Evolutionary conservation across 257 asterid species (phyloP).

Genomic region (Voacanga thouarsii): DNA sequence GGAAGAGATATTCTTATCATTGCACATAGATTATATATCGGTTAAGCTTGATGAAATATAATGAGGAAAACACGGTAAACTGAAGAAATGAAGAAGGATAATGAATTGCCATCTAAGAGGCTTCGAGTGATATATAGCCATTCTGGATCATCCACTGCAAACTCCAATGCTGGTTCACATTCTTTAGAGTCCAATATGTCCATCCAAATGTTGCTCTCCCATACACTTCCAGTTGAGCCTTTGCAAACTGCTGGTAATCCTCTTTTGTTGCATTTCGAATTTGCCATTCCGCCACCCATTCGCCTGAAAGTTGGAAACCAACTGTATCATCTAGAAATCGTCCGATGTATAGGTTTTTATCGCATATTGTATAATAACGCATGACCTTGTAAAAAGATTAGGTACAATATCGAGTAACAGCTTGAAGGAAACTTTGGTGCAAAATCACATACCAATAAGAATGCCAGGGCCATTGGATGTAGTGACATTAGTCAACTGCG

Average conservation of each 20-base stretch:
- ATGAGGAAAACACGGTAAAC: no score
- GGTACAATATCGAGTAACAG: no score
- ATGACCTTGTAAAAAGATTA: no score
- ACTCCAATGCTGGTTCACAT: constrained; percentile 54
- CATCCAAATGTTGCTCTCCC: constrained; percentile 64
- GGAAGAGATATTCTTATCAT: no score
- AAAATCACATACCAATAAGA: constrained; percentile 44
- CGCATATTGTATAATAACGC: no score
- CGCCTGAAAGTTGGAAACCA: constrained; percentile 35
- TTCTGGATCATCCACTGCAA: constrained; percentile 73
- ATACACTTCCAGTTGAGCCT: constrained; percentile 57
- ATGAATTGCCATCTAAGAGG: no score
- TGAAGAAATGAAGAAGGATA: no score
- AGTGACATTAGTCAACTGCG: constrained; percentile 33
- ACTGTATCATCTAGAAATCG: no score
- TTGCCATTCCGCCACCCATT: constrained; percentile 81
- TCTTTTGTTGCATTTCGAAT: constrained; percentile 41
- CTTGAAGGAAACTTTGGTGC: no score
- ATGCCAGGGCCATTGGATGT: constrained; percentile 56
- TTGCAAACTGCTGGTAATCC: constrained; percentile 48
- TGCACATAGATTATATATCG: no score
- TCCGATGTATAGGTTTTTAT: no score
- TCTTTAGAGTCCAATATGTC: constrained; percentile 68
- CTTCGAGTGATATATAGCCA: constrained; percentile 47
- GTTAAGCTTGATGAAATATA: no score